Percentiles rank a stretch among this genome's conserved stretches.
phyloP scores from a whole-genome alignment of 1,284 basidiomycete species.

The Ceratobasidium sp. region DNA sequence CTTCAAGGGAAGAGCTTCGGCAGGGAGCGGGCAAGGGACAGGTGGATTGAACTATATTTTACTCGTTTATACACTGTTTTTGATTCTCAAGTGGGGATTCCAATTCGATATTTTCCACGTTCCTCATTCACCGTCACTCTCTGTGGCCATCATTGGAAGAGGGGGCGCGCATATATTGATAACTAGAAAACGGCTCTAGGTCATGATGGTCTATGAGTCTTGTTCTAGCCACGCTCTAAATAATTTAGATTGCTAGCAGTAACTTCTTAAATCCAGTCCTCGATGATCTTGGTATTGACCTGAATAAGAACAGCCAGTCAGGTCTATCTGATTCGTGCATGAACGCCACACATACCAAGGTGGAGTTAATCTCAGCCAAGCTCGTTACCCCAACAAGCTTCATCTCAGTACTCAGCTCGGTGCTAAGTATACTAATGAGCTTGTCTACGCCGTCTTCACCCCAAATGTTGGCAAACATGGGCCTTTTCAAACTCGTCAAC shows the following conservation, averaged over 20 bases:
- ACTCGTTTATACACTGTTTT: too few relatives aligned
- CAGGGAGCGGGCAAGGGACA: neutral
- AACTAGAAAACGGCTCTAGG: too few relatives aligned
- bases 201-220: neutral
- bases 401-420: constrained; percentile 44
- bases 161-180: too few relatives aligned
- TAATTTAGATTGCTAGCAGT: neutral
- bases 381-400: constrained; percentile 45
- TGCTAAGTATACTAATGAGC: constrained; percentile 44
- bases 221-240: neutral
- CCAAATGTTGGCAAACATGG: constrained; percentile 47
- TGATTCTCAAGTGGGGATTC: too few relatives aligned
- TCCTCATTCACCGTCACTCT: too few relatives aligned
- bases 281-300: neutral
- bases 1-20: neutral
- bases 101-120: too few relatives aligned
- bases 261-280: neutral
- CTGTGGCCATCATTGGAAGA: too few relatives aligned
- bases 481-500: neutral
- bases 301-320: neutral
- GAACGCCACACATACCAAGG: constrained; percentile 42
- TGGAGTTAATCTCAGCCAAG: constrained; percentile 42
- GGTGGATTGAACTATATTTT: too few relatives aligned
- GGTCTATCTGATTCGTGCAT: neutral
- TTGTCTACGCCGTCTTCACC: constrained; percentile 45